A percentile compares a stretch with the other conserved stretches of the same genome.
phyloP scores from a whole-genome alignment of 139 green algal species.

The Eudorina sp. region DNA sequence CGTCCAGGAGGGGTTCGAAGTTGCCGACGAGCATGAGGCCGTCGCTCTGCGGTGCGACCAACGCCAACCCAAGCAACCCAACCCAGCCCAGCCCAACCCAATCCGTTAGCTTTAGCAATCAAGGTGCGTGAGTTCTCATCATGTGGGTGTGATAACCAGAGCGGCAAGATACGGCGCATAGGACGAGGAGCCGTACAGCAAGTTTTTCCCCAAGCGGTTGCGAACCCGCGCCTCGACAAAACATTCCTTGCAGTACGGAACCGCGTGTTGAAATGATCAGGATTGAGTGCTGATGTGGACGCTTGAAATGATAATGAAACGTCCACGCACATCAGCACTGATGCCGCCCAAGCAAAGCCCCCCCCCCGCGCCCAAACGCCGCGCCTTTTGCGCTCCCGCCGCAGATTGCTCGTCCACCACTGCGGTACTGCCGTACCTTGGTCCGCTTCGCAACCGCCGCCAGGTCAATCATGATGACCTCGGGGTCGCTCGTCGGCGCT shows the following conservation, averaged over 20 bases:
- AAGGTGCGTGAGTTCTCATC: too few relatives aligned
- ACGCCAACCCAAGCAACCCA: not conserved
- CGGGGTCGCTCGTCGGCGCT: not conserved
- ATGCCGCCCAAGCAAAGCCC: not conserved
- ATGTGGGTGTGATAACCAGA: too few relatives aligned
- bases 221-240: not conserved
- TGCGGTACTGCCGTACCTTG: not conserved
- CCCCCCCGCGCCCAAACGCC: too few relatives aligned
- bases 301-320: not conserved
- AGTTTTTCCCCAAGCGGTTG: too few relatives aligned
- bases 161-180: too few relatives aligned
- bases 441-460: slow-evolving; percentile 24
- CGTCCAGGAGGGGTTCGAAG: too few relatives aligned
- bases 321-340: not conserved
- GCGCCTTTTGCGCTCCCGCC: not conserved
- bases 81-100: not conserved
- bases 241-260: too few relatives aligned
- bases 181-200: too few relatives aligned
- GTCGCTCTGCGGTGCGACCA: not conserved
- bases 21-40: not conserved
- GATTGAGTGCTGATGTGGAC: not conserved
- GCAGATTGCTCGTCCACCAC: not conserved
- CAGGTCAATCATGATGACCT: slow-evolving; percentile 23
- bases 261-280: not conserved
- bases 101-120: not conserved